Percentiles rank a stretch among this genome's conserved stretches.
Conservation (phyloP, 108 stramenopile genomes). For the Bacterosira constricta region DNA sequence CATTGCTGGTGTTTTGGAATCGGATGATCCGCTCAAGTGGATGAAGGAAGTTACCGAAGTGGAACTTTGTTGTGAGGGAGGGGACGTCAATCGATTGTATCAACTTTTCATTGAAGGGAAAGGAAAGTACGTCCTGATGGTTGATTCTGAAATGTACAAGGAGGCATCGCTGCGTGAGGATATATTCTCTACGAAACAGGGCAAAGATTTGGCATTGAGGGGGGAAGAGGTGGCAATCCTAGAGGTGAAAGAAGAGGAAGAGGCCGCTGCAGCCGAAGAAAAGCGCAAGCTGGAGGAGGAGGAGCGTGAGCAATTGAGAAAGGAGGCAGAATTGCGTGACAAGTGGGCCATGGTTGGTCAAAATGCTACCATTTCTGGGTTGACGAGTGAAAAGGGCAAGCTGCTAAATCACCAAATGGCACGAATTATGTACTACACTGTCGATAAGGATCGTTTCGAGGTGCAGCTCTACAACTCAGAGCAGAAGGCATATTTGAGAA, state of each 20-base stretch:
- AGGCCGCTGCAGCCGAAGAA: slow-evolving; percentile 19
- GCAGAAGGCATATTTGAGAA: slow-evolving; percentile 31
- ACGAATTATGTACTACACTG: slow-evolving; percentile 12
- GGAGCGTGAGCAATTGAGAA: slow-evolving; percentile 18
- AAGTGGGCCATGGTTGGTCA: slow-evolving; percentile 40
- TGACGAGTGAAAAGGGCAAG: slow-evolving; percentile 27
- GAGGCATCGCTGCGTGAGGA: slow-evolving; percentile 38
- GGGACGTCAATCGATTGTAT: slow-evolving; percentile 50
- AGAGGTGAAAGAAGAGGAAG: slow-evolving; percentile 45
- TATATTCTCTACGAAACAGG: slow-evolving; percentile 41
- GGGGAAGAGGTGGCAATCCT: slow-evolving; percentile 17
- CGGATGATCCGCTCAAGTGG: slow-evolving; percentile 38
- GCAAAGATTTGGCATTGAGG: slow-evolving; percentile 33
- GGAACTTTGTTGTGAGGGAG: slow-evolving; percentile 28
- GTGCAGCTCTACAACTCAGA: slow-evolving; percentile 13
- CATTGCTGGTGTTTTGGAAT: slow-evolving; percentile 40
- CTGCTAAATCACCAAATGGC: slow-evolving; percentile 17
- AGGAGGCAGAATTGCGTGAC: slow-evolving; percentile 29
- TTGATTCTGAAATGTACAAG: slow-evolving; percentile 41
- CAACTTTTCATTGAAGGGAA: slow-evolving; percentile 55
- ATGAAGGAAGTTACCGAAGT: slow-evolving; percentile 22
- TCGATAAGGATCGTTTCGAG: slow-evolving; percentile 42
- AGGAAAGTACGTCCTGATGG: slow-evolving; percentile 26
- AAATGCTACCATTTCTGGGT: slow-evolving; percentile 23
- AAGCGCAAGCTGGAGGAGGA: slow-evolving; percentile 26